Evolutionary conservation across 306 rosid species (phyloP).

Genomic region (Arachis stenosperma): DNA sequence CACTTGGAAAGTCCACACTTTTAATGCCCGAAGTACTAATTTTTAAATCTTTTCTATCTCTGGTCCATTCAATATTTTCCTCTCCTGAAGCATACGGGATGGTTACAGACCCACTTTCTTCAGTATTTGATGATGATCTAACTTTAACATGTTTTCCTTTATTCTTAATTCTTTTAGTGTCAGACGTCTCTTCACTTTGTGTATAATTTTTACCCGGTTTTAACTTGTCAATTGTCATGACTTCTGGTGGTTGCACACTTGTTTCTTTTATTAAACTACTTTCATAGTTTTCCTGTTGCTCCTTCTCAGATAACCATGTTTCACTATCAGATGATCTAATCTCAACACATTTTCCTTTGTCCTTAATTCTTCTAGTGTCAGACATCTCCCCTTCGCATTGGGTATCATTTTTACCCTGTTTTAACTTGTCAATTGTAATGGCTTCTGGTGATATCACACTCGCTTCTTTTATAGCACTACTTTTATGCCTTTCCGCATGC

Average conservation of each 20-base stretch:
- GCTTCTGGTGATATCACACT: slow-evolving; percentile 44
- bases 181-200: slow-evolving; percentile 50
- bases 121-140: slow-evolving; percentile 49
- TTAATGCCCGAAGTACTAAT: slow-evolving; percentile 50
- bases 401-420: slow-evolving; percentile 34
- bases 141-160: slow-evolving; percentile 53
- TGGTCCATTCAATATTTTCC: slow-evolving; percentile 49
- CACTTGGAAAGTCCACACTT: slow-evolving; percentile 45
- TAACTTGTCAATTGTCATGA: slow-evolving; percentile 48
- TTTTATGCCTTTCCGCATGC: slow-evolving; percentile 60
- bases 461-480: slow-evolving; percentile 44
- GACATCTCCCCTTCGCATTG: slow-evolving; percentile 45
- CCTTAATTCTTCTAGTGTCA: slow-evolving; percentile 43
- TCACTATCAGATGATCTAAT: slow-evolving; percentile 67
- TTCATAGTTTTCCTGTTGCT: slow-evolving; percentile 63
- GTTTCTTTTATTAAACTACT: slow-evolving; percentile 45
- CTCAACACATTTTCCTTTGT: slow-evolving; percentile 53
- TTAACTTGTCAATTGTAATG: slow-evolving; percentile 50
- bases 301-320: slow-evolving; percentile 72
- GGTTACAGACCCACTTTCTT: slow-evolving; percentile 54
- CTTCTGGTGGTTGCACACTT: slow-evolving; percentile 44
- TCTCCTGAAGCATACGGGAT: slow-evolving; percentile 59
- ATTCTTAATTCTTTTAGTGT: slow-evolving; percentile 42
- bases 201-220: slow-evolving; percentile 37
- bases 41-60: slow-evolving; percentile 46